Conservation (phyloP, 2,329 filamentous ascomycete genomes). For the Cordyceps fumosorosea region DNA sequence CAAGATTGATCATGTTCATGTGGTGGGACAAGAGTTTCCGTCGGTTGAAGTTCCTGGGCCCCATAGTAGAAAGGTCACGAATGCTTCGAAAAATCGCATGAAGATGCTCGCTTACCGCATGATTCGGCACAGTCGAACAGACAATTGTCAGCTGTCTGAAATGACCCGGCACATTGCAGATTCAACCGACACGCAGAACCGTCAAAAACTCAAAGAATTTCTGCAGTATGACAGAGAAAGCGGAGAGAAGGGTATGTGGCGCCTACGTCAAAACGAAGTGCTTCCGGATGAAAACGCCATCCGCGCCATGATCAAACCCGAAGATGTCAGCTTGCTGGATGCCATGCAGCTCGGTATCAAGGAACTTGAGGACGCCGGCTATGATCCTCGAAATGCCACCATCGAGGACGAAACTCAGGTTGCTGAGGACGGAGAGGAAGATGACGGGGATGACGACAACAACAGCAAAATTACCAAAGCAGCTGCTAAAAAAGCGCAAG, state of each 20-base stretch:
- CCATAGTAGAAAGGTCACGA: slow-evolving; percentile 90
- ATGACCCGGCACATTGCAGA: slow-evolving; percentile 90
- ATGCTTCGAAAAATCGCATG: slow-evolving; percentile 91
- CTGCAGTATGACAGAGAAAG: slow-evolving; percentile 78
- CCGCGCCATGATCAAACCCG: slow-evolving; percentile 84
- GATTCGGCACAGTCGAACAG: slow-evolving; percentile 66
- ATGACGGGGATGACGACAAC: slow-evolving; percentile 40
- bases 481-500: slow-evolving; percentile 32
- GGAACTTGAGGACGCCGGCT: slow-evolving; percentile 85
- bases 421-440: slow-evolving; percentile 56
- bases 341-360: slow-evolving; percentile 95
- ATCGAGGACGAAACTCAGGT: slow-evolving; percentile 60
- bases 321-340: slow-evolving; percentile 90
- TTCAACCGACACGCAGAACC: slow-evolving; percentile 89
- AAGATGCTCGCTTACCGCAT: slow-evolving; percentile 94
- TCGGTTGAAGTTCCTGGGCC: slow-evolving; percentile 88
- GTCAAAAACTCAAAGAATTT: slow-evolving; percentile 96
- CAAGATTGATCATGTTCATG: slow-evolving; percentile 83
- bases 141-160: slow-evolving; percentile 67
- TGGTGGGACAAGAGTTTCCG: slow-evolving; percentile 89
- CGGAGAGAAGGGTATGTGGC: slow-evolving; percentile 70
- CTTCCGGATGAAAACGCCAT: slow-evolving; percentile 76
- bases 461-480: slow-evolving; percentile 33
- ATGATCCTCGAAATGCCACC: slow-evolving; percentile 56
- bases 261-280: slow-evolving; percentile 63